These are phyloP conservation scores for Tuber aestivum DNA, from an alignment of 495 filamentous ascomycete species.

Conservation along the genomic window DNA sequence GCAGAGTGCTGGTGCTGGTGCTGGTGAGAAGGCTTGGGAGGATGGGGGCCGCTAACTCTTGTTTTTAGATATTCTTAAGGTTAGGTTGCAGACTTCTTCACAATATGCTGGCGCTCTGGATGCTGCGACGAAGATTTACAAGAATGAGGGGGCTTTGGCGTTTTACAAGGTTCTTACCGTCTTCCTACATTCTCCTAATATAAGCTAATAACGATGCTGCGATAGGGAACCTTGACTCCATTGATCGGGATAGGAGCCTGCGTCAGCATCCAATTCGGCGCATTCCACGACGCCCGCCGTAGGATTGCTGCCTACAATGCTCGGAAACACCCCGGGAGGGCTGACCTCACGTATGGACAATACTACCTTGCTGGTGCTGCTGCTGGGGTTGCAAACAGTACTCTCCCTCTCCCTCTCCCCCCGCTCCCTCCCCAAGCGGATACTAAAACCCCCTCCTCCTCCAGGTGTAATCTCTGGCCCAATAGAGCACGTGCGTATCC, in stretches of 20 bases:
- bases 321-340: constrained; percentile 43
- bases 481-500: constrained; percentile 95
- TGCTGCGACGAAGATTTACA: constrained; percentile 74
- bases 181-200: neutral
- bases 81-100: constrained; percentile 82
- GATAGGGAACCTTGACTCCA: constrained; percentile 77
- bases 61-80: constrained; percentile 84
- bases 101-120: constrained; percentile 73
- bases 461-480: constrained; percentile 68
- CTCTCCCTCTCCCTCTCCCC: neutral
- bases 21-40: neutral
- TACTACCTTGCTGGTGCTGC: constrained; percentile 89
- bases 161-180: constrained; percentile 70
- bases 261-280: constrained; percentile 91
- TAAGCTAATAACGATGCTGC: neutral
- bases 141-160: constrained; percentile 76
- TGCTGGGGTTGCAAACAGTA: constrained; percentile 79
- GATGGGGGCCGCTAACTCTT: constrained; percentile 20
- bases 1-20: neutral
- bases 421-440: neutral
- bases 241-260: constrained; percentile 94
- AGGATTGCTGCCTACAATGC: constrained; percentile 70
- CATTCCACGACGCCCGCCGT: constrained; percentile 86
- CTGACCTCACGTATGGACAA: constrained; percentile 65
- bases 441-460: neutral